A percentile compares a stretch with the other conserved stretches of the same genome.
phyloP scores from a whole-genome alignment of 805 yeast species.

The Myxozyma geophila region DNA sequence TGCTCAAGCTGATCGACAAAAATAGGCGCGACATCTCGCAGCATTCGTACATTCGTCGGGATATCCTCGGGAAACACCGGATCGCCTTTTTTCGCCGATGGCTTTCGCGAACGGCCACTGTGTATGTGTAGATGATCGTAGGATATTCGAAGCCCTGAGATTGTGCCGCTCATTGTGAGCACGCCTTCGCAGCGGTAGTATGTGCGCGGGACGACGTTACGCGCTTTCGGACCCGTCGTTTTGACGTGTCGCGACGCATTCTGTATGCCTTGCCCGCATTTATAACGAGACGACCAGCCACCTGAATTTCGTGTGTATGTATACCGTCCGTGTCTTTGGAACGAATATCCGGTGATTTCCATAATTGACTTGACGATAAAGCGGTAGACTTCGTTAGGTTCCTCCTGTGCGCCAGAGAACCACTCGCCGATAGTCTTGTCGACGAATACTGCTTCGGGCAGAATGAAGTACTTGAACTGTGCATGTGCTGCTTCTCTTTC shows the following conservation, averaged over 20 bases:
- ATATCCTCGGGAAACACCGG: constrained; percentile 12
- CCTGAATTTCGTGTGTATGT: constrained; percentile 18
- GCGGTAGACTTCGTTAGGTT: constrained; percentile 15
- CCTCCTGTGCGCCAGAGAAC: constrained; percentile 6
- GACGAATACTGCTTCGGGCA: constrained; percentile 2
- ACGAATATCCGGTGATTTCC: constrained; percentile 22
- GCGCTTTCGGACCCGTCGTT: constrained; percentile 12
- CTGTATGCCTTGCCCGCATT: constrained; percentile 16
- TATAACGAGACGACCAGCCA: constrained; percentile 21
- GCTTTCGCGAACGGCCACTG: constrained; percentile 12
- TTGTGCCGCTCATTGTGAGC: constrained; percentile 13
- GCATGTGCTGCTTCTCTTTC: constrained; percentile 4
- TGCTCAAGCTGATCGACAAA: neutral
- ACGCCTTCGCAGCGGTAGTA: constrained; percentile 14
- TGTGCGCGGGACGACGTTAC: constrained; percentile 12
- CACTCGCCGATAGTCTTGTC: constrained; percentile 4
- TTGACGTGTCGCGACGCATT: constrained; percentile 15
- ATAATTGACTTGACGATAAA: constrained; percentile 4
- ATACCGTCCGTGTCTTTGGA: constrained; percentile 17
- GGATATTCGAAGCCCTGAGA: constrained; percentile 4
- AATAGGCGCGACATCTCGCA: neutral
- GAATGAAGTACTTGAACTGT: constrained; percentile 10
- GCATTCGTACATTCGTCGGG: constrained; percentile 3
- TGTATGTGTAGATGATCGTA: constrained; percentile 19
- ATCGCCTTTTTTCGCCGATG: constrained; percentile 17